These are phyloP conservation scores for Debaryomyces coudertii DNA, from an alignment of 1,139 yeast genomes.

Conservation along the genomic window DNA sequence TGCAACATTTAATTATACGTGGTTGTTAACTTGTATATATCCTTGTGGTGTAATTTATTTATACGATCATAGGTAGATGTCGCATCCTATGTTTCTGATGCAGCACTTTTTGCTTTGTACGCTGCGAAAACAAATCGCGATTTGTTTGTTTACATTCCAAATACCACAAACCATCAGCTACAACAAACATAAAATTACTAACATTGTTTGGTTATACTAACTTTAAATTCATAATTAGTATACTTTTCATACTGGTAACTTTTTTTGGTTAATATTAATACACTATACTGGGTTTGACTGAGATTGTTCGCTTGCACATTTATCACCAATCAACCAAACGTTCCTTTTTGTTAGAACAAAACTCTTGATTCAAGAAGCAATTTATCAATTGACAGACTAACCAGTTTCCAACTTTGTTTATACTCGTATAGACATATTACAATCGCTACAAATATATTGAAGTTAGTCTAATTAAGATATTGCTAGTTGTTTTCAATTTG, in stretches of 20 bases:
- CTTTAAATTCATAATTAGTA: conserved; percentile 1
- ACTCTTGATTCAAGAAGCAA: conserved; percentile 6
- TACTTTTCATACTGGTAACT: neutral
- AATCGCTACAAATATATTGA: conserved; percentile 10
- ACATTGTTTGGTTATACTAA: conserved; percentile 2
- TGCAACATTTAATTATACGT: no score
- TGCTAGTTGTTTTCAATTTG: conserved; percentile 3
- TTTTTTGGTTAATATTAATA: neutral
- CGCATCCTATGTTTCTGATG: neutral
- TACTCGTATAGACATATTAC: conserved; percentile 10
- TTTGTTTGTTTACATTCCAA: conserved; percentile 10
- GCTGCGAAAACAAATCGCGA: conserved; percentile 9
- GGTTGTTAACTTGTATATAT: no score
- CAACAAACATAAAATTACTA: conserved; percentile 7
- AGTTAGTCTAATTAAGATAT: conserved; percentile 8
- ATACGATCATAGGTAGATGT: neutral
- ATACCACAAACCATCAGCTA: conserved; percentile 10
- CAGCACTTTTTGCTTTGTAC: conserved; percentile 8
- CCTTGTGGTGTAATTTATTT: neutral
- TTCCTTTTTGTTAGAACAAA: conserved; percentile 1
- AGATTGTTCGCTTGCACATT: neutral
- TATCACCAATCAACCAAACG: conserved; percentile 3
- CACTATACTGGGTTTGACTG: conserved; percentile 2
- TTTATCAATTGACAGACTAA: conserved; percentile 7
- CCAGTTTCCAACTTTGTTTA: conserved; percentile 11